Conservation (phyloP, 1,284 basidiomycete genomes). For the Sanghuangporus sanghuang region DNA sequence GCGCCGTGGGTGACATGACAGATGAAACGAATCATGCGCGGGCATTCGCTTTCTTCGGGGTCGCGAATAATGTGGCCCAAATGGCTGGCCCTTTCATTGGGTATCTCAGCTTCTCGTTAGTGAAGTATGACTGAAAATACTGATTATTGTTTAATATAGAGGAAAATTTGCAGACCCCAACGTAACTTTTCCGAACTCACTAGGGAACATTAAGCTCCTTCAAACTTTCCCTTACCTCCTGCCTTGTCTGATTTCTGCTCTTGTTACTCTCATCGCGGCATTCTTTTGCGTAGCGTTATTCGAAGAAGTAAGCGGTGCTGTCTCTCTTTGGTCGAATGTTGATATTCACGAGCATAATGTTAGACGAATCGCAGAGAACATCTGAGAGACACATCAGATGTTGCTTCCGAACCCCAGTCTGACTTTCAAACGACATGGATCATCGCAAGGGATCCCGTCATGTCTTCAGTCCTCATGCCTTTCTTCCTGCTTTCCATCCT, state of each 20-base stretch:
- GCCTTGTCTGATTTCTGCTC: constrained; percentile 21
- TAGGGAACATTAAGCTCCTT: constrained; percentile 20
- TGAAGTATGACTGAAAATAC: constrained; percentile 17
- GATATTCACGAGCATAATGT: neutral
- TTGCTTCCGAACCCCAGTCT: neutral
- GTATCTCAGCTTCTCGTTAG: neutral
- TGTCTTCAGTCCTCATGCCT: constrained; percentile 12
- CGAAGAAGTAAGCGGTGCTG: constrained; percentile 14
- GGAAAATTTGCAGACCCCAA: constrained; percentile 16
- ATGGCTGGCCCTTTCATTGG: constrained; percentile 18
- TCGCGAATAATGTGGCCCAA: constrained; percentile 19
- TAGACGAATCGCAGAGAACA: neutral
- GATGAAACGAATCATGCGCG: constrained; percentile 24
- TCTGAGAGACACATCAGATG: neutral
- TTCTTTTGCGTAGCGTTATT: constrained; percentile 14
- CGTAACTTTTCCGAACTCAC: constrained; percentile 19
- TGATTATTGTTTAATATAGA: constrained; percentile 1
- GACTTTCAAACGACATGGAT: neutral
- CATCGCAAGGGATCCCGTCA: neutral
- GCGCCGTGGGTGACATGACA: constrained; percentile 21
- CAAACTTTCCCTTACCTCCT: constrained; percentile 23
- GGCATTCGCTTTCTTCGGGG: constrained; percentile 23
- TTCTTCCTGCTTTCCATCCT: constrained; percentile 16
- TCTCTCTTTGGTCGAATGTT: neutral
- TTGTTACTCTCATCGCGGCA: constrained; percentile 13